These are phyloP conservation scores for Umbilicaria muhlenbergii DNA, from an alignment of 495 filamentous ascomycete species.

Conservation along the genomic window DNA sequence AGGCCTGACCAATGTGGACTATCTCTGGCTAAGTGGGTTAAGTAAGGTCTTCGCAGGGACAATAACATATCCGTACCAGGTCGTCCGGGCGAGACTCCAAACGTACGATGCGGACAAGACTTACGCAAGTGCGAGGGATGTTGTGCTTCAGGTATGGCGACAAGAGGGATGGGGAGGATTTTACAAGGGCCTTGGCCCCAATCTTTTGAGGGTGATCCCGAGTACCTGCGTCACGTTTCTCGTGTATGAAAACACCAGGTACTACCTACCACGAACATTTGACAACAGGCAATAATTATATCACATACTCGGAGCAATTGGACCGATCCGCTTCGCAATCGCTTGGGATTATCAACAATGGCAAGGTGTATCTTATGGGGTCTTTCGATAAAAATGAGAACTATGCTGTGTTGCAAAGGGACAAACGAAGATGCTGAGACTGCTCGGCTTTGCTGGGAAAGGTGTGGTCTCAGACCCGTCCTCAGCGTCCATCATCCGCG, in stretches of 20 bases:
- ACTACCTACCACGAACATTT: constrained; percentile 6
- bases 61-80: constrained; percentile 87
- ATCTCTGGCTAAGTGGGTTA: constrained; percentile 57
- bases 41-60: constrained; percentile 77
- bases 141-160: constrained; percentile 53
- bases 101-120: constrained; percentile 58
- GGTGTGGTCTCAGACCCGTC: no score
- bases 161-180: constrained; percentile 73
- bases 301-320: no score
- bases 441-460: no score
- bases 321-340: no score
- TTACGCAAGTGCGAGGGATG: constrained; percentile 59
- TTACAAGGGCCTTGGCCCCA: constrained; percentile 84
- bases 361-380: no score
- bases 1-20: constrained; percentile 57
- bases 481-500: no score
- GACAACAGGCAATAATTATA: no score
- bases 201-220: constrained; percentile 74
- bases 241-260: constrained; percentile 87
- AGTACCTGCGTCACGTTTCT: constrained; percentile 97
- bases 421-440: no score
- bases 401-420: no score
- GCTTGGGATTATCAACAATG: no score
- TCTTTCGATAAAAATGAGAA: no score
- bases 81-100: constrained; percentile 75